A percentile compares a stretch with the other conserved stretches of the same genome.
phyloP scores from a whole-genome alignment of 2,329 filamentous ascomycete genomes.

The Aspergillus candidus region DNA sequence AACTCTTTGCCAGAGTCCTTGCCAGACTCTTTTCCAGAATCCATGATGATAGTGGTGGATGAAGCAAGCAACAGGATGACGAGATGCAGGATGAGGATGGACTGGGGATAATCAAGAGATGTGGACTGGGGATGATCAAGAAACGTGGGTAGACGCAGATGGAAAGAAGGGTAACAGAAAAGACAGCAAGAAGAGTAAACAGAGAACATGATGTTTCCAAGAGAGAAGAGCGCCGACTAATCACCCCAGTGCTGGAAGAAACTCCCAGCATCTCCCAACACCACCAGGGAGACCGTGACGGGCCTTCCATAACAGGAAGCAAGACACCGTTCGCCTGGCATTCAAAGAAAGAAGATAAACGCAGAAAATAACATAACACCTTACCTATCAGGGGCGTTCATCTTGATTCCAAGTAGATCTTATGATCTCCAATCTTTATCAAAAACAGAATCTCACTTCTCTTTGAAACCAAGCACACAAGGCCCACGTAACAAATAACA shows the following conservation, averaged over 20 bases:
- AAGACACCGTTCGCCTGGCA: no score
- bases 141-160: background rate
- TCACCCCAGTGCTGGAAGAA: background rate
- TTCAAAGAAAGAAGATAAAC: background rate
- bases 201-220: background rate
- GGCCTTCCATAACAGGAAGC: no score
- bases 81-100: background rate
- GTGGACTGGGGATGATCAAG: background rate
- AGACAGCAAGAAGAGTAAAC: background rate
- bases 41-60: conserved; percentile 5
- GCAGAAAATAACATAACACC: conserved; percentile 5
- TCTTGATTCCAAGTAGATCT: conserved; percentile 21
- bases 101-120: background rate
- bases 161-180: background rate
- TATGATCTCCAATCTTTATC: no score
- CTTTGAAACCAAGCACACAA: no score
- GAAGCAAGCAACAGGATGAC: background rate
- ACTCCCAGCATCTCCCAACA: background rate
- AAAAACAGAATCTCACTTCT: no score
- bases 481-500: no score
- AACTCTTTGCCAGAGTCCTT: conserved; percentile 7
- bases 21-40: conserved; percentile 7
- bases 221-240: background rate
- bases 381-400: conserved; percentile 47
- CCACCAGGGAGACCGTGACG: no score